Percentiles rank a stretch among this genome's conserved stretches.
Conservation (phyloP, 441 rosid genomes). For the Adansonia madagascariensis region DNA sequence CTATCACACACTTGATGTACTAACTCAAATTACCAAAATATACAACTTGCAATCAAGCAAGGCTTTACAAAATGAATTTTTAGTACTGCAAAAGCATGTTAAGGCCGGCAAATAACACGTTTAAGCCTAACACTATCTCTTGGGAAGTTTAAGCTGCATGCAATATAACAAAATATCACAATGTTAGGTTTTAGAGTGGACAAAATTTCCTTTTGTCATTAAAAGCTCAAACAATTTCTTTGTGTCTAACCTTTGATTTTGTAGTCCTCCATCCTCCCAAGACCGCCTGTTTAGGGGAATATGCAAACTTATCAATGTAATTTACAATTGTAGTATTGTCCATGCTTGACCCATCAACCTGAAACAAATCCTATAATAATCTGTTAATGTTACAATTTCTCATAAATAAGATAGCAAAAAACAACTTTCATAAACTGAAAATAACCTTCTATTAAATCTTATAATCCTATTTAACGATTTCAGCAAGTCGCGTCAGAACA, state of each 20-base stretch:
- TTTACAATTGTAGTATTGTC: conserved; percentile 49
- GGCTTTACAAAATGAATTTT: conserved; percentile 17
- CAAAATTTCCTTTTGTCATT: background rate
- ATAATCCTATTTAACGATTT: background rate
- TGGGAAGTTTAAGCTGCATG: conserved; percentile 66
- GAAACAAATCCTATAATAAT: conserved; percentile 42
- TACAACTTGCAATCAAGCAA: conserved; percentile 18
- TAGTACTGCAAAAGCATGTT: background rate
- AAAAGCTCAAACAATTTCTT: conserved; percentile 22
- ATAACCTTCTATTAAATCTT: background rate
- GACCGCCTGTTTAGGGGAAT: conserved; percentile 46
- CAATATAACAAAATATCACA: background rate
- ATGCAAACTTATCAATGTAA: conserved; percentile 64
- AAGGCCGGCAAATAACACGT: background rate
- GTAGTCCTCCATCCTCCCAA: conserved; percentile 88
- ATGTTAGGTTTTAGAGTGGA: conserved; percentile 19
- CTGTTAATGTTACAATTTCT: background rate
- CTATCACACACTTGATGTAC: background rate
- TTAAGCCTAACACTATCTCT: conserved; percentile 34
- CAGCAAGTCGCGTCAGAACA: background rate
- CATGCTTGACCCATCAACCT: conserved; percentile 26
- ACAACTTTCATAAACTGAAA: background rate
- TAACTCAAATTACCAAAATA: conserved; percentile 21
- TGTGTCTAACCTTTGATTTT: conserved; percentile 62
- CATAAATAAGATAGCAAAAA: background rate